Conservation (phyloP, 2,329 filamentous ascomycete genomes). For the Nannizzia gypsea region DNA sequence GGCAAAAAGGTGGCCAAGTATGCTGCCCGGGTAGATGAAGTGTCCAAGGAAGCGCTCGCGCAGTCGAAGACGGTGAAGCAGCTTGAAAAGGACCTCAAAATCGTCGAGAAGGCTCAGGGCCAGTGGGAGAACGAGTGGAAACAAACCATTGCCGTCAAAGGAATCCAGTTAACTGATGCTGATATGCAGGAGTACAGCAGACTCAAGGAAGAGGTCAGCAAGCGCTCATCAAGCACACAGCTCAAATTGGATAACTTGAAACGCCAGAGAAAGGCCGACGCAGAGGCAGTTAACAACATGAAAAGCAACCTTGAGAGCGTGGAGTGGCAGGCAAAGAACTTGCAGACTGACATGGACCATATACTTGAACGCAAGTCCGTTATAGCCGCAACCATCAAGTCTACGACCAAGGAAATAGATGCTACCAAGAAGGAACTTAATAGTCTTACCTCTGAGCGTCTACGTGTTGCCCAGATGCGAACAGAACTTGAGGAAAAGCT, state of each 20-base stretch:
- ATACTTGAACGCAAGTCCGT: slow-evolving; percentile 57
- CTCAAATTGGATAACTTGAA: slow-evolving; percentile 74
- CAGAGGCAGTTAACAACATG: slow-evolving; percentile 78
- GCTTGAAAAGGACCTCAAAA: slow-evolving; percentile 65
- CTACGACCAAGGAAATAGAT: slow-evolving; percentile 66
- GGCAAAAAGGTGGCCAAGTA: slow-evolving; percentile 57
- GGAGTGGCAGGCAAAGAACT: slow-evolving; percentile 59
- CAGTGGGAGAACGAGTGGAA: slow-evolving; percentile 82
- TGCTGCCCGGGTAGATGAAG: slow-evolving; percentile 54
- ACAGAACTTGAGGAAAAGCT: slow-evolving; percentile 90
- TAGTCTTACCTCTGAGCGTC: slow-evolving; percentile 67
- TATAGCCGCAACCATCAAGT: slow-evolving; percentile 51
- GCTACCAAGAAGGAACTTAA: slow-evolving; percentile 86
- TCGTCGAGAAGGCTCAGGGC: slow-evolving; percentile 78
- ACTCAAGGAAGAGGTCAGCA: slow-evolving; percentile 72
- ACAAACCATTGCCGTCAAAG: slow-evolving; percentile 73
- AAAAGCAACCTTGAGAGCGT: slow-evolving; percentile 76
- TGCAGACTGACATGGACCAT: slow-evolving; percentile 57
- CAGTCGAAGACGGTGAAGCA: slow-evolving; percentile 59
- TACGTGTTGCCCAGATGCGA: slow-evolving; percentile 66
- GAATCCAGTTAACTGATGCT: slow-evolving; percentile 69
- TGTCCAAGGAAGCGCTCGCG: slow-evolving; percentile 63
- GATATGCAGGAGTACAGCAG: slow-evolving; percentile 85
- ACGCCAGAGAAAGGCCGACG: slow-evolving; percentile 80
- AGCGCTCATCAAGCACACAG: slow-evolving; percentile 68